Evolutionary conservation across 768 basidiomycete species (phyloP).

Genomic region (Termitomyces sp.): DNA sequence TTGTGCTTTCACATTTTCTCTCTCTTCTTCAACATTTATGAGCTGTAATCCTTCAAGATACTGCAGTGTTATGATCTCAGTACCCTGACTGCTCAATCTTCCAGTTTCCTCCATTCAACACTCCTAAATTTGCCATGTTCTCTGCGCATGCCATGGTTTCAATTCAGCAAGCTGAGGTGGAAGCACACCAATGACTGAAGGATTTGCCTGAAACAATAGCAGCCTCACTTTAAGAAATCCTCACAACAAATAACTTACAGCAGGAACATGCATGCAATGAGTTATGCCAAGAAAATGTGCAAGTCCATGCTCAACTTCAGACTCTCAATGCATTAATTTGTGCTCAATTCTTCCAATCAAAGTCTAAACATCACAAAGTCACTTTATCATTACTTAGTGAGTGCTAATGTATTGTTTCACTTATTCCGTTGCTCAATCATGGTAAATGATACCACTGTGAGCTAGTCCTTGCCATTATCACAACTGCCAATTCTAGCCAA

Average conservation of each 20-base stretch:
- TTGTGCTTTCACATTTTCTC: neutral
- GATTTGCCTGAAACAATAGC: slow-evolving; percentile 20
- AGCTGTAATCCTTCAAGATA: slow-evolving; percentile 29
- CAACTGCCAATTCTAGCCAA: too few relatives aligned
- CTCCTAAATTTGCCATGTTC: slow-evolving; percentile 16
- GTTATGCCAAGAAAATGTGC: neutral
- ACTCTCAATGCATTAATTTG: neutral
- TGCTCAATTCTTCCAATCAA: neutral
- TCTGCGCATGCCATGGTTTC: neutral
- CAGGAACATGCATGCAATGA: neutral
- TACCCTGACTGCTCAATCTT: slow-evolving; percentile 22
- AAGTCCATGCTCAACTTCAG: neutral
- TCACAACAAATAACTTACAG: slow-evolving; percentile 1
- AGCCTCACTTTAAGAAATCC: slow-evolving; percentile 15
- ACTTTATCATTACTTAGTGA: neutral
- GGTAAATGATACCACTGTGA: neutral
- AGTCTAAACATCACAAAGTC: neutral
- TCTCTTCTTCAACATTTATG: slow-evolving; percentile 19
- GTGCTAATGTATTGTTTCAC: neutral
- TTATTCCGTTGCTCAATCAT: neutral
- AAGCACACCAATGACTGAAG: slow-evolving; percentile 4
- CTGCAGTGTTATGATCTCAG: slow-evolving; percentile 21
- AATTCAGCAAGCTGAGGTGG: neutral
- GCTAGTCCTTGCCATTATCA: neutral
- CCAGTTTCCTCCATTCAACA: slow-evolving; percentile 23